Conservation (phyloP, 306 rosid species). For the Oemleria cerasiformis region DNA sequence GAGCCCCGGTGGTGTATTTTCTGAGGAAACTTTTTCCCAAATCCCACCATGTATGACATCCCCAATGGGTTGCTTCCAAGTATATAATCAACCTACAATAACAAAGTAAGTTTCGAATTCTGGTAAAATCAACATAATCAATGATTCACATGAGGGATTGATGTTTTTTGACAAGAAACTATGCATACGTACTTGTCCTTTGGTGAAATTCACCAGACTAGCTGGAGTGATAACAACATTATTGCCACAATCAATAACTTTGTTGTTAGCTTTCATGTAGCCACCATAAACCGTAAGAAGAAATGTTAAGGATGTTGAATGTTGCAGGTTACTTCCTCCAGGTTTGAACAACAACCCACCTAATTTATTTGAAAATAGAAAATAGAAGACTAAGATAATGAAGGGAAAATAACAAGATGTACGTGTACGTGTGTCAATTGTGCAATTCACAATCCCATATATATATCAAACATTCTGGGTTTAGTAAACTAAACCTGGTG, state of each 20-base stretch:
- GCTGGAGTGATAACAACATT: neutral
- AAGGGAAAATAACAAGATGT: neutral
- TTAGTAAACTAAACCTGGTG: neutral
- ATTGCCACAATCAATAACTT: neutral
- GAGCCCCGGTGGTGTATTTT: slow-evolving; percentile 1
- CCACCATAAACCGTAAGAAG: neutral
- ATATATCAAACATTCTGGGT: no score
- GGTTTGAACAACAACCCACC: neutral
- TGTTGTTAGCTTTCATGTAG: slow-evolving; percentile 1
- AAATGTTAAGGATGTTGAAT: neutral
- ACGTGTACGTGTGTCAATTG: no score
- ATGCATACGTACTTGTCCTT: neutral
- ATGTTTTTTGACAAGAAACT: neutral
- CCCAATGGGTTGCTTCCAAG: neutral
- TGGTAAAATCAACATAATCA: neutral
- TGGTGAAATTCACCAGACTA: neutral
- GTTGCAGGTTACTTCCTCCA: slow-evolving; percentile 7
- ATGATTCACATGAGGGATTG: neutral
- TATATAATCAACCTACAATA: slow-evolving; percentile 6
- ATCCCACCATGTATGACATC: slow-evolving; percentile 2
- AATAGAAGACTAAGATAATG: neutral
- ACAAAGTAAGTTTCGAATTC: neutral
- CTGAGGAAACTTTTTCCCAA: neutral
- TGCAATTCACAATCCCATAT: no score
- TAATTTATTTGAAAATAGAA: neutral